A percentile compares a stretch with the other conserved stretches of the same genome.
Conservation (phyloP, 371 early-diverging fungal species). For the Mucor plumbeus region DNA sequence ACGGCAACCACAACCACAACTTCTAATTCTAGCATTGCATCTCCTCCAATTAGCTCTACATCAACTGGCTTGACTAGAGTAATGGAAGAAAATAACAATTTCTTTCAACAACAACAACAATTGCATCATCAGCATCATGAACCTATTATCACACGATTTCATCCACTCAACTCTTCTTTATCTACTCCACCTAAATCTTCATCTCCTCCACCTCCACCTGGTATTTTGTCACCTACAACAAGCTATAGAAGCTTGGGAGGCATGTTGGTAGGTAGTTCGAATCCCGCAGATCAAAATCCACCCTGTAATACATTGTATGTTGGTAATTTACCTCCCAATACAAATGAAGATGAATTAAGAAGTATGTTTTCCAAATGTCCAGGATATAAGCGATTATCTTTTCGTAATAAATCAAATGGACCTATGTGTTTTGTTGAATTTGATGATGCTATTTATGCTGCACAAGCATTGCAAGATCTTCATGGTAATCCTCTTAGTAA, state of each 20-base stretch:
- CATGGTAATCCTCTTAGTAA: conserved; percentile 79
- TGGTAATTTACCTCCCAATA: conserved; percentile 83
- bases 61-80: conserved; percentile 31
- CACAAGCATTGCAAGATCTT: conserved; percentile 81
- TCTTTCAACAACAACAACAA: conserved; percentile 13
- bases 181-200: conserved; percentile 38
- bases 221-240: conserved; percentile 24
- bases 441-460: conserved; percentile 84
- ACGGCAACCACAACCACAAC: background rate
- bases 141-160: conserved; percentile 17
- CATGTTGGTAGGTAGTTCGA: conserved; percentile 39
- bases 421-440: conserved; percentile 94
- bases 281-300: conserved; percentile 89
- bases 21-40: conserved; percentile 16
- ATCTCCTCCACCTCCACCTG: conserved; percentile 43
- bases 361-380: conserved; percentile 71
- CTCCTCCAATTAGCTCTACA: conserved; percentile 19
- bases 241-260: conserved; percentile 30
- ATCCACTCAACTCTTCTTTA: conserved; percentile 33
- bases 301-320: conserved; percentile 94
- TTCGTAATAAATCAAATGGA: conserved; percentile 77
- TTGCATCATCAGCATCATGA: conserved; percentile 23
- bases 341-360: conserved; percentile 82
- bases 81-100: conserved; percentile 24
- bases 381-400: conserved; percentile 86